Conservation (phyloP, 2,329 filamentous ascomycete genomes). For the Uncinocarpus reesii region DNA sequence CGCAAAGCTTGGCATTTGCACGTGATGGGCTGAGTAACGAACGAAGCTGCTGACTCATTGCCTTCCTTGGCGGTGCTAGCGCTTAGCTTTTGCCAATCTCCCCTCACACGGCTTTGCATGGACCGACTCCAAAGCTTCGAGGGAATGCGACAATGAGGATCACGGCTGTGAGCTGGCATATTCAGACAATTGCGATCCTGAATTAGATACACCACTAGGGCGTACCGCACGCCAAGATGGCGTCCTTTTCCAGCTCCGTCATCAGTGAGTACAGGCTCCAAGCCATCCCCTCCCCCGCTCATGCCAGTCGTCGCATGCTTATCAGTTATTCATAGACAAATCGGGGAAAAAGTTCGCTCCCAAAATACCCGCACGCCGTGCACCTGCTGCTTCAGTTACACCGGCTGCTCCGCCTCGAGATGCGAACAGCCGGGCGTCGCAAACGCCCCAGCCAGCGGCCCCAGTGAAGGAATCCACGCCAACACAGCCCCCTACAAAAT, state of each 20-base stretch:
- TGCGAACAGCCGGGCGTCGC: constrained; percentile 1
- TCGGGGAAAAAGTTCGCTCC: constrained; percentile 70
- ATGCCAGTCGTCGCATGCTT: constrained; percentile 6
- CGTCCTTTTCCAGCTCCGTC: constrained; percentile 46
- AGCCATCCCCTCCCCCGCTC: not conserved
- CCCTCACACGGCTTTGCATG: too few species aligned
- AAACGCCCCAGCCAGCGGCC: constrained; percentile 12
- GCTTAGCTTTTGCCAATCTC: not conserved
- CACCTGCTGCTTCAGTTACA: constrained; percentile 21
- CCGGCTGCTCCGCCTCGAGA: constrained; percentile 7
- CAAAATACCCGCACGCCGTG: constrained; percentile 52
- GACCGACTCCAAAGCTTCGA: too few species aligned
- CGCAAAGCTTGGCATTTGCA: constrained; percentile 26
- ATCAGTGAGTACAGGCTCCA: constrained; percentile 35
- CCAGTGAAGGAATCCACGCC: constrained; percentile 11
- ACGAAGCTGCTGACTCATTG: too few species aligned
- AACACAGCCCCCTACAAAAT: not conserved
- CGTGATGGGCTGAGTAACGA: constrained; percentile 31
- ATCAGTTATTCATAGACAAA: constrained; percentile 38
- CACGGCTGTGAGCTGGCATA: not conserved
- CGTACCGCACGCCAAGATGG: constrained; percentile 22
- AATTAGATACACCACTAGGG: too few species aligned
- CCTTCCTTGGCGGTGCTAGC: constrained; percentile 14
- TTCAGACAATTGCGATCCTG: too few species aligned
- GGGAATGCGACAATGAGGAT: not conserved